Evolutionary conservation across 805 yeast species (phyloP).

Genomic region (Lipomyces starkeyi): DNA sequence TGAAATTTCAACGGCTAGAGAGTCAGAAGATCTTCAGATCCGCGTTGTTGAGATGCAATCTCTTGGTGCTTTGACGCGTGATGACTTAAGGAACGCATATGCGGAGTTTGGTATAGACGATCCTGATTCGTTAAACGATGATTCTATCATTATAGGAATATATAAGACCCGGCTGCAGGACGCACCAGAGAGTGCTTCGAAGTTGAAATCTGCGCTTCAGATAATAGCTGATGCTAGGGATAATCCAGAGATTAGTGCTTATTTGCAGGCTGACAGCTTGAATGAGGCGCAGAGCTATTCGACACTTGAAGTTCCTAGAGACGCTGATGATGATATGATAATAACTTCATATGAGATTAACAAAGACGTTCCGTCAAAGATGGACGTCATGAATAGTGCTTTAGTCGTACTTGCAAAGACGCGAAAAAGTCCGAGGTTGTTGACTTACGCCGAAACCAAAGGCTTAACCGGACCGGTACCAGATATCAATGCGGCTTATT

Average conservation of each 20-base stretch:
- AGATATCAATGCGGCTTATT: conserved; percentile 36
- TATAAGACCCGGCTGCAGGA: conserved; percentile 28
- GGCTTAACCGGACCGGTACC: conserved; percentile 32
- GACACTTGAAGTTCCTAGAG: conserved; percentile 56
- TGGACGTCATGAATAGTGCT: conserved; percentile 38
- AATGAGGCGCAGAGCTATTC: conserved; percentile 58
- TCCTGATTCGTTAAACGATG: conserved; percentile 18
- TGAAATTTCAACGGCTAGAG: conserved; percentile 56
- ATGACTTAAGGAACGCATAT: conserved; percentile 54
- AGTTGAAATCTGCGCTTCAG: conserved; percentile 61
- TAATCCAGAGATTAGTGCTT: conserved; percentile 62
- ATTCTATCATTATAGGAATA: conserved; percentile 28
- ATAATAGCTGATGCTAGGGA: conserved; percentile 65
- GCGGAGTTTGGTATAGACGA: conserved; percentile 44
- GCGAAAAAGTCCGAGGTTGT: conserved; percentile 41
- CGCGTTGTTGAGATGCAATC: conserved; percentile 56
- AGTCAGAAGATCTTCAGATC: conserved; percentile 54
- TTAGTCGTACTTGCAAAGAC: conserved; percentile 44
- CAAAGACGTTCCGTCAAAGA: conserved; percentile 52
- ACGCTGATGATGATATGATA: conserved; percentile 71
- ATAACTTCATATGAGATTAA: conserved; percentile 75
- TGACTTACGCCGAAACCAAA: conserved; percentile 42
- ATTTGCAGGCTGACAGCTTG: conserved; percentile 53
- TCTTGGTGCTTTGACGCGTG: conserved; percentile 59
- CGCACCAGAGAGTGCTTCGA: conserved; percentile 22